Conservation (phyloP, 306 rosid genomes). For the Alnus rubra region DNA sequence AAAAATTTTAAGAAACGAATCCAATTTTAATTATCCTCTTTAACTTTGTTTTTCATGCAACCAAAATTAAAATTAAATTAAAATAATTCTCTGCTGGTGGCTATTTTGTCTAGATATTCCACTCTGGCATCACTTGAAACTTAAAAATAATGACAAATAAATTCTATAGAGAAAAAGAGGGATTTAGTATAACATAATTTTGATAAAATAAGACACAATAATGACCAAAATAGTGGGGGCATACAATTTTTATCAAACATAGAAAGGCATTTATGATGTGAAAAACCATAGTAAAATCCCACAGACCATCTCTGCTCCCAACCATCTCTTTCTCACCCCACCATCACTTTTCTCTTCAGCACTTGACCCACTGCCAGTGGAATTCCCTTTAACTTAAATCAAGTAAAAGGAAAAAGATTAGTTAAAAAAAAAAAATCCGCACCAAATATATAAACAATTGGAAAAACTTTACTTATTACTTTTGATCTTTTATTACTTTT, state of each 20-base stretch:
- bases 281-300: constrained; percentile 46
- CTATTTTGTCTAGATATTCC: no score
- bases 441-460: neutral
- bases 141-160: no score
- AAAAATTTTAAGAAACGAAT: no score
- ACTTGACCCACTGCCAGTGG: constrained; percentile 31
- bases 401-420: neutral
- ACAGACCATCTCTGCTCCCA: constrained; percentile 31
- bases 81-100: no score
- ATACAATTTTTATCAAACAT: constrained; percentile 17
- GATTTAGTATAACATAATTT: neutral
- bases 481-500: no score
- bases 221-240: neutral
- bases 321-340: constrained; percentile 40
- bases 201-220: neutral
- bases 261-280: constrained; percentile 25
- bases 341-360: constrained; percentile 40
- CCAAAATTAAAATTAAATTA: no score
- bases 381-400: constrained; percentile 25
- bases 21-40: no score
- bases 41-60: no score
- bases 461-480: no score
- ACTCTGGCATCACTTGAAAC: no score
- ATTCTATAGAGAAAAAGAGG: neutral
- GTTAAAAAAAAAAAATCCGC: neutral